Conservation (phyloP, 2,329 filamentous ascomycete genomes). For the Pseudogymnoascus sp. region DNA sequence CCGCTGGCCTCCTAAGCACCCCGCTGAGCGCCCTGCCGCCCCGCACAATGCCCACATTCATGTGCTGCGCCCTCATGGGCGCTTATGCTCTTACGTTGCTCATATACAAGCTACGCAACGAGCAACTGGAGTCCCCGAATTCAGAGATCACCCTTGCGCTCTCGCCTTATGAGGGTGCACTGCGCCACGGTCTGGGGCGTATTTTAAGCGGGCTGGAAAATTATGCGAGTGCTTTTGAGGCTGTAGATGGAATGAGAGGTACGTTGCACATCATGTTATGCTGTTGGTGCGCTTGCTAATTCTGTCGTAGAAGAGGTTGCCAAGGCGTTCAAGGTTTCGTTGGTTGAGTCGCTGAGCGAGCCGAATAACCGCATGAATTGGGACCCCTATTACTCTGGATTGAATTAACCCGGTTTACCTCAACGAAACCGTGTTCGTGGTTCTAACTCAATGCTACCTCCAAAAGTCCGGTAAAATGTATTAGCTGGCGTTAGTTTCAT, state of each 20-base stretch:
- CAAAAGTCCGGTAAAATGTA: background rate
- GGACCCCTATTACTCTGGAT: background rate
- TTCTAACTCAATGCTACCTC: background rate
- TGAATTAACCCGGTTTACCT: background rate
- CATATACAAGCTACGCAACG: background rate
- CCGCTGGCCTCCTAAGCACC: background rate
- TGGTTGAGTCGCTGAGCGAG: background rate
- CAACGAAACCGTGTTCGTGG: background rate
- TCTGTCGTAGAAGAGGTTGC: background rate
- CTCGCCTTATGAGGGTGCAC: background rate
- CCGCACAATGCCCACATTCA: conserved; percentile 31
- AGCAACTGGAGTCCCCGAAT: background rate
- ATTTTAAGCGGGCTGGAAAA: conserved; percentile 1
- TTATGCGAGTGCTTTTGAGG: conserved; percentile 3
- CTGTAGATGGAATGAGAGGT: conserved; percentile 12
- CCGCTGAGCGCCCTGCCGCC: conserved; percentile 17
- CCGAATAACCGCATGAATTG: background rate
- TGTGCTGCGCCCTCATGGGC: conserved; percentile 33
- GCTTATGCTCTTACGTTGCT: conserved; percentile 33
- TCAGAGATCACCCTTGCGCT: background rate
- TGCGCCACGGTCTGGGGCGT: background rate
- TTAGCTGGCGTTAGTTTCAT: background rate
- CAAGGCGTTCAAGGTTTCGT: background rate
- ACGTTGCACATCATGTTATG: background rate
- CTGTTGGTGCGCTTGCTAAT: background rate